Conservation (phyloP, 2,329 filamentous ascomycete species). For the Fusarium stilboides region DNA sequence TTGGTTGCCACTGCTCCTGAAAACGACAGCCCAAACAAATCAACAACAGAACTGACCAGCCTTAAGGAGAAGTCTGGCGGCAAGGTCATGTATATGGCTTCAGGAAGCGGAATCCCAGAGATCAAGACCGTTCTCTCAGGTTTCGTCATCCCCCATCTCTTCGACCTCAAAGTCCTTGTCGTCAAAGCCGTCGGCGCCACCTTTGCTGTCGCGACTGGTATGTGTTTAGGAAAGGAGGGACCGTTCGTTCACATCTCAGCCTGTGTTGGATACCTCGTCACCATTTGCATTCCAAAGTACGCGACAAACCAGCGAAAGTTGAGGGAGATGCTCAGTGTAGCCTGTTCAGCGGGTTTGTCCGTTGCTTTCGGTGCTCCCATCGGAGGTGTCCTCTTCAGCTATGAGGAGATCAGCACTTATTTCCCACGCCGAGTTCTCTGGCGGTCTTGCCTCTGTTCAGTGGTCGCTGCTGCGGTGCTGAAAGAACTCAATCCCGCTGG, state of each 20-base stretch:
- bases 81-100: slow-evolving; percentile 39
- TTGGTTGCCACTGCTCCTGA: neutral
- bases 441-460: slow-evolving; percentile 31
- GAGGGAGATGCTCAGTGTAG: slow-evolving; percentile 36
- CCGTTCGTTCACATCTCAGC: slow-evolving; percentile 39
- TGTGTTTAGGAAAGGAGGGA: slow-evolving; percentile 38
- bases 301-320: slow-evolving; percentile 19
- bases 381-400: slow-evolving; percentile 36
- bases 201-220: slow-evolving; percentile 36
- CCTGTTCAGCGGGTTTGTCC: slow-evolving; percentile 28
- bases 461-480: slow-evolving; percentile 31
- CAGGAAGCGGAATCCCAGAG: slow-evolving; percentile 37
- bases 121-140: slow-evolving; percentile 36
- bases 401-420: slow-evolving; percentile 41
- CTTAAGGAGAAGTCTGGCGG: neutral
- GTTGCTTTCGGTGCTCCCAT: slow-evolving; percentile 38
- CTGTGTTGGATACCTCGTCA: slow-evolving; percentile 31
- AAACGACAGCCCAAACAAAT: fast-evolving
- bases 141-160: slow-evolving; percentile 30
- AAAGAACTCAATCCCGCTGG: slow-evolving; percentile 33
- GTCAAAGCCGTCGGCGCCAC: slow-evolving; percentile 34
- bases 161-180: slow-evolving; percentile 31
- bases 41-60: neutral
- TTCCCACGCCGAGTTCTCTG: slow-evolving; percentile 33
- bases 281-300: slow-evolving; percentile 27